Conservation (phyloP, 176 grass and related monocot species). For the Tillandsia fasciculata region DNA sequence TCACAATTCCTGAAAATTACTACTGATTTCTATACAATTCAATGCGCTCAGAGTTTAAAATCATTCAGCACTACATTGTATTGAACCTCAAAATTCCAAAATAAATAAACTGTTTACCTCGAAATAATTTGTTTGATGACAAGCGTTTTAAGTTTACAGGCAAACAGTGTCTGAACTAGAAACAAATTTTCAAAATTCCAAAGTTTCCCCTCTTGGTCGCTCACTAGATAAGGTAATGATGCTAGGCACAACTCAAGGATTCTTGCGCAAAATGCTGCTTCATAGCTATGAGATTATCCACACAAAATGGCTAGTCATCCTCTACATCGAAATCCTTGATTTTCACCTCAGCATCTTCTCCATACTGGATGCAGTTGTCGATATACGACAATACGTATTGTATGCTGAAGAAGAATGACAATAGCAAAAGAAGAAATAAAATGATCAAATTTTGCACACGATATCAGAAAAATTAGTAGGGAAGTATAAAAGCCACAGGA, state of each 20-base stretch:
- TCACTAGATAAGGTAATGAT: too few relatives aligned
- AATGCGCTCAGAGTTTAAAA: too few relatives aligned
- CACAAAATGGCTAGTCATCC: conserved; percentile 30
- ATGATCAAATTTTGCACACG: neutral
- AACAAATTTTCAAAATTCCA: too few relatives aligned
- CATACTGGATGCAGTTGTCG: conserved; percentile 79
- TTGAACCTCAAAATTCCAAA: too few relatives aligned
- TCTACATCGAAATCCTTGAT: conserved; percentile 65
- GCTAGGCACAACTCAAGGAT: neutral
- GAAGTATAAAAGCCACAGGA: neutral
- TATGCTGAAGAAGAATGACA: conserved; percentile 41
- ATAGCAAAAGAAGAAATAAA: conserved; percentile 7
- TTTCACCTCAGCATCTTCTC: conserved; percentile 84
- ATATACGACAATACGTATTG: conserved; percentile 72
- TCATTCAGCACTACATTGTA: too few relatives aligned
- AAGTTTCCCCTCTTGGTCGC: too few relatives aligned
- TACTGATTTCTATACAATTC: too few relatives aligned
- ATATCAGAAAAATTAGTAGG: neutral
- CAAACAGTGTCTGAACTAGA: too few relatives aligned
- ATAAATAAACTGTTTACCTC: too few relatives aligned
- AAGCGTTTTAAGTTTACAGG: too few relatives aligned
- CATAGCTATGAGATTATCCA: neutral
- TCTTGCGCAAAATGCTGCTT: neutral
- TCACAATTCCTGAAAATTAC: too few relatives aligned
- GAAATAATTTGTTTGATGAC: too few relatives aligned